Evolutionary conservation across 352 stramenopile species (phyloP).

Genomic region (Globisporangium lucens): DNA sequence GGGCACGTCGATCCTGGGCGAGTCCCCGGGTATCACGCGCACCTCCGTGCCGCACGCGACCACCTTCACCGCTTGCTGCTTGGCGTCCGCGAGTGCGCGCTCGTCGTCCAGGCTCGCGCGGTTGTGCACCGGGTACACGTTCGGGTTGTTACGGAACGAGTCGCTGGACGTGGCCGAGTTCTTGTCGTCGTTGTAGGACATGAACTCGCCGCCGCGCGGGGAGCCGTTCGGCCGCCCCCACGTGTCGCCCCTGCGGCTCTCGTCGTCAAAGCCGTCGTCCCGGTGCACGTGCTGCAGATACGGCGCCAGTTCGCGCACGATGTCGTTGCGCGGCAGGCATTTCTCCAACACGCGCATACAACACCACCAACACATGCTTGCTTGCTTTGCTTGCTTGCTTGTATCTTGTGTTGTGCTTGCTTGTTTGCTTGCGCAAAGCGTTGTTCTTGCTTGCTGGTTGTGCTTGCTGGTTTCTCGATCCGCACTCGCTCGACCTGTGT

Average conservation of each 20-base stretch:
- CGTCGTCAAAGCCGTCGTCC: slow-evolving; percentile 64
- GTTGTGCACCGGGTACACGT: slow-evolving; percentile 29
- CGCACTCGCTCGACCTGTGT: neutral
- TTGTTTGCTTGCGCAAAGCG: neutral
- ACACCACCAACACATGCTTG: slow-evolving; percentile 83
- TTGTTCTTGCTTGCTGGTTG: too few relatives aligned
- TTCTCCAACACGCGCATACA: slow-evolving; percentile 87
- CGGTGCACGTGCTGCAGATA: slow-evolving; percentile 84
- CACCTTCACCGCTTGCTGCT: slow-evolving; percentile 18
- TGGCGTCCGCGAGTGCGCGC: slow-evolving; percentile 25
- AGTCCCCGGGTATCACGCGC: slow-evolving; percentile 12
- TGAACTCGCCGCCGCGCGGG: slow-evolving; percentile 43
- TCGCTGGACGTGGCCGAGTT: slow-evolving; percentile 48
- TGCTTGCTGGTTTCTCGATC: neutral
- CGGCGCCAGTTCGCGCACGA: slow-evolving; percentile 80
- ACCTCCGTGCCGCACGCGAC: slow-evolving; percentile 12
- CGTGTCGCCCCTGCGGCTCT: slow-evolving; percentile 39
- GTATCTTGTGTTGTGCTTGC: neutral
- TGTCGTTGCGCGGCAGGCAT: slow-evolving; percentile 84
- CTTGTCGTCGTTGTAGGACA: slow-evolving; percentile 49
- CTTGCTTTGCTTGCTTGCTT: neutral
- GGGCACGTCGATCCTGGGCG: slow-evolving; percentile 16
- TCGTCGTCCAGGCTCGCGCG: slow-evolving; percentile 21
- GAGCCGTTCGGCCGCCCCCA: slow-evolving; percentile 42
- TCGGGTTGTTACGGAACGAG: slow-evolving; percentile 53